phyloP scores from a whole-genome alignment of 495 filamentous ascomycete genomes.

The Lasiosphaeria ovina region DNA sequence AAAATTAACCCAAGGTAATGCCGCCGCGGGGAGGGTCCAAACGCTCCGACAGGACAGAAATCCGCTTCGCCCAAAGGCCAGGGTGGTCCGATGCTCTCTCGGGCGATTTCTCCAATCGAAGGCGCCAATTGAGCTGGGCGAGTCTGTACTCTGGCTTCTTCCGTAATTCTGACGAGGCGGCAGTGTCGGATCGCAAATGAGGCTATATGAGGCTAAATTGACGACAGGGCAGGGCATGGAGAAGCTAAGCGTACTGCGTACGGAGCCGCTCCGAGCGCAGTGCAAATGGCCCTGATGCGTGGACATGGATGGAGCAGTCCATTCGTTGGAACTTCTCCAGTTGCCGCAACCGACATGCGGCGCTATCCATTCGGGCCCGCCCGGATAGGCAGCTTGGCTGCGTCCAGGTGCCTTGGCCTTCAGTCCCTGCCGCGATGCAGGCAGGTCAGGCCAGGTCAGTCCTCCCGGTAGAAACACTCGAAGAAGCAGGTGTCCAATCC shows the following conservation, averaged over 20 bases:
- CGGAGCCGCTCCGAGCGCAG: no score
- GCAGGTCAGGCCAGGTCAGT: not conserved
- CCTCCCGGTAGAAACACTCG: no score
- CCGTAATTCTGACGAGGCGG: constrained; percentile 19
- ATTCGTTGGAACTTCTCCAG: constrained; percentile 7
- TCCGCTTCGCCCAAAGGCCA: not conserved
- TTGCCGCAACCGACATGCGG: constrained; percentile 1
- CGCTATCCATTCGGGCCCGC: constrained; percentile 1
- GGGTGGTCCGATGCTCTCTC: not conserved
- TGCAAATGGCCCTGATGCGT: no score
- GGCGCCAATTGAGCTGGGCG: not conserved
- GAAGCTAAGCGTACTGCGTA: no score
- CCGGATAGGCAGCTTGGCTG: not conserved
- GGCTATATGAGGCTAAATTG: constrained; percentile 38
- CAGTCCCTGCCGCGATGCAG: constrained; percentile 4
- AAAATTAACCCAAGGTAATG: not conserved
- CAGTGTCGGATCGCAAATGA: constrained; percentile 27
- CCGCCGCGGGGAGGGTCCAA: no score
- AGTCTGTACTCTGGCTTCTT: constrained; percentile 1
- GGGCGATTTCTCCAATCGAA: not conserved
- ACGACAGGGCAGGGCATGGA: constrained; percentile 10
- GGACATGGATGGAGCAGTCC: no score
- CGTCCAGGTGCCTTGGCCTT: not conserved
- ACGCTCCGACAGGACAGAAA: not conserved
- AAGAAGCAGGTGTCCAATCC: not conserved